These are phyloP conservation scores for Capronia americana DNA, from an alignment of 2,329 filamentous ascomycete genomes.

Conservation along the genomic window DNA sequence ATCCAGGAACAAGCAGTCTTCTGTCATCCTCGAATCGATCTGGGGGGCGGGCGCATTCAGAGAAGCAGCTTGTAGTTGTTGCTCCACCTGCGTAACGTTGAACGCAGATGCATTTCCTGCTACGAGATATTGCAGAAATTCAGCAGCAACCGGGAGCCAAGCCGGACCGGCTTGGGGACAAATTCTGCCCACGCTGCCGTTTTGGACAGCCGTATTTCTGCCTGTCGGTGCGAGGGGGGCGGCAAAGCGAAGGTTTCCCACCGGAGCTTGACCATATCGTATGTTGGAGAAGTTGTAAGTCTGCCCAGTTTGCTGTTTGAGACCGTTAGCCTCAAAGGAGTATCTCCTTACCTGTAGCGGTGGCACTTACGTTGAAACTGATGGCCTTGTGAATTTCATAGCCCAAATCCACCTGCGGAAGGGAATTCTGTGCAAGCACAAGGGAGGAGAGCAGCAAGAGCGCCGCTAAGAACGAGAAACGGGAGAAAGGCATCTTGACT, in stretches of 20 bases:
- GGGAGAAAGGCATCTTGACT: slow-evolving; percentile 9
- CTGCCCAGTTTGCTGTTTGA: slow-evolving; percentile 44
- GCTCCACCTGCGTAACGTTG: slow-evolving; percentile 43
- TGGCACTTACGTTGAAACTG: slow-evolving; percentile 36
- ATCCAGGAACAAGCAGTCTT: slow-evolving; percentile 50
- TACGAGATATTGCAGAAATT: slow-evolving; percentile 46
- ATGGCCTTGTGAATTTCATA: slow-evolving; percentile 59
- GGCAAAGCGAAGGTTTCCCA: slow-evolving; percentile 59
- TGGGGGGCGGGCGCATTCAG: slow-evolving; percentile 42
- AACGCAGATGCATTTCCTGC: slow-evolving; percentile 36
- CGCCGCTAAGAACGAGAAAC: background rate
- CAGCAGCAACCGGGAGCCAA: slow-evolving; percentile 50
- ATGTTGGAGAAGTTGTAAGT: slow-evolving; percentile 65
- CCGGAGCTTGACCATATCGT: slow-evolving; percentile 61
- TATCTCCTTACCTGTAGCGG: background rate
- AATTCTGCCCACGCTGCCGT: slow-evolving; percentile 51
- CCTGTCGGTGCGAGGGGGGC: slow-evolving; percentile 53
- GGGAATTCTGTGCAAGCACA: slow-evolving; percentile 18
- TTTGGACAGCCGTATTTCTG: slow-evolving; percentile 55
- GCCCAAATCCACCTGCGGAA: slow-evolving; percentile 59
- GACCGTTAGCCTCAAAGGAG: background rate
- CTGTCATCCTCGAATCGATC: slow-evolving; percentile 45
- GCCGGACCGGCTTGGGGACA: slow-evolving; percentile 54
- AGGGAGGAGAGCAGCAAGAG: slow-evolving; percentile 1
- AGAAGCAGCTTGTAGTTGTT: slow-evolving; percentile 24